Conservation (phyloP, 768 basidiomycete species). For the Xerocomellus chrysenteron region DNA sequence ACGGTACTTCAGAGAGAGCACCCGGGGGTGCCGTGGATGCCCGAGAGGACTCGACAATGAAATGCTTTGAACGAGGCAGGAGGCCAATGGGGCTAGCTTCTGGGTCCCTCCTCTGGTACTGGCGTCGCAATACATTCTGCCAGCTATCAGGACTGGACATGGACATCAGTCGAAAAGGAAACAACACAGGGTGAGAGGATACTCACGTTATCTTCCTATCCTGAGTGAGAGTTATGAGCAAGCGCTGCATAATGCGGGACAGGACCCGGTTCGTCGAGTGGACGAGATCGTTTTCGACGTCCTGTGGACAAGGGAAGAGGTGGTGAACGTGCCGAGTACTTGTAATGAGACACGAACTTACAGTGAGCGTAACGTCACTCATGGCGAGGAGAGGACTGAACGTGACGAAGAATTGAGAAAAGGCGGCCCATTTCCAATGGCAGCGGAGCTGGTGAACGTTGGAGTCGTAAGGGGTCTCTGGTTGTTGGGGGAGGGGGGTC, state of each 20-base stretch:
- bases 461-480: slow-evolving; percentile 30
- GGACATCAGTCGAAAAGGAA: slow-evolving; percentile 15
- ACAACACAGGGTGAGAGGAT: slow-evolving; percentile 15
- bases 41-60: slow-evolving; percentile 28
- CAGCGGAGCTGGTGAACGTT: slow-evolving; percentile 60
- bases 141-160: slow-evolving; percentile 65
- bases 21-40: slow-evolving; percentile 27
- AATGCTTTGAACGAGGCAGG: slow-evolving; percentile 28
- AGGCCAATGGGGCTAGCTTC: slow-evolving; percentile 70
- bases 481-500: slow-evolving; percentile 30
- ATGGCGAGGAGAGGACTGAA: slow-evolving; percentile 74
- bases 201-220: slow-evolving; percentile 79
- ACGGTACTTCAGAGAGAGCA: slow-evolving; percentile 6
- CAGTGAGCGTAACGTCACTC: slow-evolving; percentile 66
- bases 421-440: slow-evolving; percentile 92
- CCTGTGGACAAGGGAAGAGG: slow-evolving; percentile 42
- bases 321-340: not conserved
- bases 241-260: slow-evolving; percentile 70
- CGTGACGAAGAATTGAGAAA: slow-evolving; percentile 87
- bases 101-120: slow-evolving; percentile 74
- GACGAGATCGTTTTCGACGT: slow-evolving; percentile 75
- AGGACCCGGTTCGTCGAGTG: slow-evolving; percentile 58
- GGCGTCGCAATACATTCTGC: slow-evolving; percentile 75
- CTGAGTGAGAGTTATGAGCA: slow-evolving; percentile 73
- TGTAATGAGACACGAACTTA: slow-evolving; percentile 34